phyloP scores from a whole-genome alignment of 768 basidiomycete genomes.

The Boletus sp. region DNA sequence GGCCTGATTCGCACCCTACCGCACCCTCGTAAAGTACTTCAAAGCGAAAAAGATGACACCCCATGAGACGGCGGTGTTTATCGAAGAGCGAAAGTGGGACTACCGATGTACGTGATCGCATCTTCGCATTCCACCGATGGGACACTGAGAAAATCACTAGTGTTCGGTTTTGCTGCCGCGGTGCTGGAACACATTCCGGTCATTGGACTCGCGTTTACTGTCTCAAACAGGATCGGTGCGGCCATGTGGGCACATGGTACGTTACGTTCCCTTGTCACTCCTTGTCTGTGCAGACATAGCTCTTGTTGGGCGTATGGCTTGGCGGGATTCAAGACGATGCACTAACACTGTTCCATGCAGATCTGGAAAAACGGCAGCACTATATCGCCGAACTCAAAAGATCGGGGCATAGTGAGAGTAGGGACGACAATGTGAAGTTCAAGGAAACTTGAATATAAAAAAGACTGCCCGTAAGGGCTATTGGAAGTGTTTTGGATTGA shows the following conservation, averaged over 20 bases:
- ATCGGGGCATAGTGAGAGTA: neutral
- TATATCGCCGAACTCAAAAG: slow-evolving; percentile 35
- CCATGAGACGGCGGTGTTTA: slow-evolving; percentile 65
- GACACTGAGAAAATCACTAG: slow-evolving; percentile 33
- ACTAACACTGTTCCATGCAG: slow-evolving; percentile 30
- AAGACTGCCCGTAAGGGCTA: neutral
- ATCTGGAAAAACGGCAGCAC: slow-evolving; percentile 59
- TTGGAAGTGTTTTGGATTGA: neutral
- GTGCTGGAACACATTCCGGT: slow-evolving; percentile 80
- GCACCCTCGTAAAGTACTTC: slow-evolving; percentile 59
- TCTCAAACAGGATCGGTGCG: slow-evolving; percentile 87
- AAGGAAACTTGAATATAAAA: slow-evolving; percentile 2
- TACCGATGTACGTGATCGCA: slow-evolving; percentile 55
- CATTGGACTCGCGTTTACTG: slow-evolving; percentile 73
- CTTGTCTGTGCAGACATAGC: neutral
- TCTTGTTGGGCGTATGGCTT: neutral
- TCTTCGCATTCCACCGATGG: neutral
- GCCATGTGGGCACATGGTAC: slow-evolving; percentile 91
- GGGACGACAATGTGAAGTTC: neutral
- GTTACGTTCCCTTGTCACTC: slow-evolving; percentile 31
- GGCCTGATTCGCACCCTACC: neutral
- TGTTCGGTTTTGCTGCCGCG: slow-evolving; percentile 82
- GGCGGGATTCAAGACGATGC: too few relatives aligned
- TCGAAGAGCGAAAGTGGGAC: slow-evolving; percentile 89
- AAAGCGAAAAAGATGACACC: slow-evolving; percentile 78